Base-by-base conservation (phyloP, 805 yeast species). In the Ogataea salicorniae region DNA sequence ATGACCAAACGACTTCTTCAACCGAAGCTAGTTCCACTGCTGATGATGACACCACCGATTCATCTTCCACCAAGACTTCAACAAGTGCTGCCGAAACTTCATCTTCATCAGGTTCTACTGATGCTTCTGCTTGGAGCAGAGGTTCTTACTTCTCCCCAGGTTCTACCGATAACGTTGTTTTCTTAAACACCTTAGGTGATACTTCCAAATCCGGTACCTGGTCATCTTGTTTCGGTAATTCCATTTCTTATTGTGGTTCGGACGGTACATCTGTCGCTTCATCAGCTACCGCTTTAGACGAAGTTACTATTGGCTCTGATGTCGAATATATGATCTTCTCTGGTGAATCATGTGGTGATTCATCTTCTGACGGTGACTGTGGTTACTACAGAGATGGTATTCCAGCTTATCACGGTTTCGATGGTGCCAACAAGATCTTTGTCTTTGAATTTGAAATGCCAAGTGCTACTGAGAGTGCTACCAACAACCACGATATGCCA, bases 371-470 rank as follows among this genome's bases (percentile, higher is more conserved):
- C 58, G 72, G 70, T 48, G 77, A 69, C 54, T 92, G 98, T 78
- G 97, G 97, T 53, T 87, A 76, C 77, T 87, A 81, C 80, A 82
- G 97, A 74, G 61, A 63, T n/a, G 90, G 81, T 26, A 82, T 83
- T 49, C 86, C 88, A 18, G 90, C 91, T 2, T 83, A 66, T 60
- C 95, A 90, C 63, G 99, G 98, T 38, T 94, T 92, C 68, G 84
- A 79, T 42, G 99, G 99, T 61, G 66, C 75, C 47, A 62, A 74
- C 64, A 92, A 92, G 79, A 81, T 92, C 65, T 91, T 94, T 68
- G 84, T 89, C 44, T 88, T 94, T 66, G 97, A 92, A 75, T 94
- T 94, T 72, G 73, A 76, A 66, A 94, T 94, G 99, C 99, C 99
- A 55, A 64, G 78, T 50, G 68, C 74, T 45, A 62, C 75, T 34